These are phyloP conservation scores for Apiotrichum laibachii DNA, from an alignment of 1,284 basidiomycete species.

Conservation along the genomic window DNA sequence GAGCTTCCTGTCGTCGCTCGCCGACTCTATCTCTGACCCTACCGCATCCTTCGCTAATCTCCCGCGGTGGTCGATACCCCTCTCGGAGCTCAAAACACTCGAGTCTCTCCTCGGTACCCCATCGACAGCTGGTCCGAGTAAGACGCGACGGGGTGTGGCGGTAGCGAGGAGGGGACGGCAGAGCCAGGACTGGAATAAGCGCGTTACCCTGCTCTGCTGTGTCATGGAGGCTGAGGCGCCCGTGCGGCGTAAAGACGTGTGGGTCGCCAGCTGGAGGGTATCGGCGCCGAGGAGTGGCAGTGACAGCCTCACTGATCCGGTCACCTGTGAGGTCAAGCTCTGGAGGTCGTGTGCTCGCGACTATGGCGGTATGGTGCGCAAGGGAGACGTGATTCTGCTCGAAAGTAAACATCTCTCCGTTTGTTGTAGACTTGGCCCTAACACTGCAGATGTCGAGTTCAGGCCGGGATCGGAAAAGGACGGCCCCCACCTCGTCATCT, in stretches of 20 bases:
- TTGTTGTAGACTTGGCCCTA: too few species aligned
- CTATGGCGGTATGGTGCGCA: conserved; percentile 31
- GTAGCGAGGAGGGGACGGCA: not conserved
- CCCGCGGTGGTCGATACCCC: conserved; percentile 29
- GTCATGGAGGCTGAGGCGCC: conserved; percentile 30
- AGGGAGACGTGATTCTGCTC: conserved; percentile 42
- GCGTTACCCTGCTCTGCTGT: conserved; percentile 34
- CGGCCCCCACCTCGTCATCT: conserved; percentile 30
- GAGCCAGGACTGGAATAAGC: not conserved
- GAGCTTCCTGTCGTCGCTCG: conserved; percentile 31
- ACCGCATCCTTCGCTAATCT: conserved; percentile 26
- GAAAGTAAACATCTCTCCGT: conserved; percentile 35
- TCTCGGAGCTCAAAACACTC: too few species aligned
- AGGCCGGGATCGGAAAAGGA: conserved; percentile 20
- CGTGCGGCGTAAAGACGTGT: conserved; percentile 24
- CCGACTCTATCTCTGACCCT: conserved; percentile 21
- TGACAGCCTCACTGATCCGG: conserved; percentile 1
- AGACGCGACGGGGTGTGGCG: not conserved
- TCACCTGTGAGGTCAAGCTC: conserved; percentile 35
- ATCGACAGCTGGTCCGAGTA: not conserved
- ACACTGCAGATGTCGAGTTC: conserved; percentile 32
- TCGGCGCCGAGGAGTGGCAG: conserved; percentile 18
- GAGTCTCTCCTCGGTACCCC: too few species aligned
- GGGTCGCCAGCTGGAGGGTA: conserved; percentile 40
- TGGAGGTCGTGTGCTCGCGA: conserved; percentile 39